Evolutionary conservation across 495 filamentous ascomycete genomes (phyloP).

Genomic region (Penicillium paxilli): DNA sequence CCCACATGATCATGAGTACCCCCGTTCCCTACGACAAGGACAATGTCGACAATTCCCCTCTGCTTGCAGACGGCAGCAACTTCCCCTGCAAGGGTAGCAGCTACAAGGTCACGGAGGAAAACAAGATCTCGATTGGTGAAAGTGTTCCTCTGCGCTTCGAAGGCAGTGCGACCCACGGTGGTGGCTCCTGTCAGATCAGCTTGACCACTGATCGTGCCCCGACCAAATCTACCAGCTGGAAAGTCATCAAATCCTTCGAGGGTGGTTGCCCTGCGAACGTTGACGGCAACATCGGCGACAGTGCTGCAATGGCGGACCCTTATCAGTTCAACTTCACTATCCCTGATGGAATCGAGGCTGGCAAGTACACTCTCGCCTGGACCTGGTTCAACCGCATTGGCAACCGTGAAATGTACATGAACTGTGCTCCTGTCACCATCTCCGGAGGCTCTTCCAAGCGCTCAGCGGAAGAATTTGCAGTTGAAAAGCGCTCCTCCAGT

Average conservation of each 20-base stretch:
- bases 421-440: slow-evolving; percentile 76
- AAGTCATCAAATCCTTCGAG: slow-evolving; percentile 80
- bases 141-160: slow-evolving; percentile 28
- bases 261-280: slow-evolving; percentile 73
- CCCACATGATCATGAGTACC: slow-evolving; percentile 70
- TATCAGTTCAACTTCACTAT: slow-evolving; percentile 49
- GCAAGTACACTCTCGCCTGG: slow-evolving; percentile 74
- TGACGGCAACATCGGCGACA: slow-evolving; percentile 36
- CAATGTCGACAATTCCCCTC: slow-evolving; percentile 59
- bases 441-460: slow-evolving; percentile 48
- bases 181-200: slow-evolving; percentile 85
- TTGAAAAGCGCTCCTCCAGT: slow-evolving; percentile 37
- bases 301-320: not conserved
- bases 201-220: slow-evolving; percentile 72
- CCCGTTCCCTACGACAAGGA: slow-evolving; percentile 64
- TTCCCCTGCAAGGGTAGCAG: slow-evolving; percentile 74
- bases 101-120: slow-evolving; percentile 28
- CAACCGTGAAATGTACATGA: slow-evolving; percentile 94
- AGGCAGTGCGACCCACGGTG: slow-evolving; percentile 72
- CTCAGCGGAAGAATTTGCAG: slow-evolving; percentile 17
- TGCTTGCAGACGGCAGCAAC: slow-evolving; percentile 58
- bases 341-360: slow-evolving; percentile 39
- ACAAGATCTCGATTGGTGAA: slow-evolving; percentile 32
- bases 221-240: slow-evolving; percentile 54
- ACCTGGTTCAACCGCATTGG: slow-evolving; percentile 91